Evolutionary conservation across 1,284 basidiomycete genomes (phyloP), one percentile per base, ranked within the genome.

Genomic region (Melampsora occidentalis): DNA sequence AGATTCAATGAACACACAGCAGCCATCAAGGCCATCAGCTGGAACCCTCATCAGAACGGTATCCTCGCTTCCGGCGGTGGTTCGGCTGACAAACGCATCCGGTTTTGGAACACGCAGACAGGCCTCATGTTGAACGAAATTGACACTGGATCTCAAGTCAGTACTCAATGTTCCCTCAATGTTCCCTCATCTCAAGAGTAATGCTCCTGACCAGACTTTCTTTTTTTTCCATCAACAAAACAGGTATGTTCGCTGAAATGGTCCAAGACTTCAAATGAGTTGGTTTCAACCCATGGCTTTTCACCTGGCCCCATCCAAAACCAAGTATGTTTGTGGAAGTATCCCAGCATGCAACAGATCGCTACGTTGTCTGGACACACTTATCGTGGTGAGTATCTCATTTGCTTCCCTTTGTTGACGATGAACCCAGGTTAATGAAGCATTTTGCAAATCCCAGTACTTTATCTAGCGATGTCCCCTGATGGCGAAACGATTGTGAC

Each of bases 321-420:
- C 84, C 96, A 99, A 84, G 96, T 99, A 75, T 95, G 94, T 82
- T 92, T 99, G 79, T 99, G 96, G 96, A 91, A 91, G 82, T 98
- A 98, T 83, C 97, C 96, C 0, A 90, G 90, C 10, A 87, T 96
- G 83, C 90, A 91, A 77, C 94, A 94, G 87, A 93, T 98, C 9
- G 95, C 95, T 0, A 94, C 93, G 5, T 86, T 99, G 16, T 93
- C 92, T 0, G 97, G 97, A 5, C 96, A 99, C 83, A 94, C 94
- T 0, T 92, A 91, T 81, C 91, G 93, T 78, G 82, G 82, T 79
- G 81, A 69, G 96, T 99, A 35, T 98, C 97, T 83, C 89, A 98
- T 31, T 94, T 95, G 4, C 18, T 62, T 62, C 20, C 46, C 51
- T 63, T 10, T 28, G 28, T 48, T 48, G 53, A 6, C 57, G 25